Conservation (phyloP, 1,284 basidiomycete genomes). For the Farysia itapuensis region DNA sequence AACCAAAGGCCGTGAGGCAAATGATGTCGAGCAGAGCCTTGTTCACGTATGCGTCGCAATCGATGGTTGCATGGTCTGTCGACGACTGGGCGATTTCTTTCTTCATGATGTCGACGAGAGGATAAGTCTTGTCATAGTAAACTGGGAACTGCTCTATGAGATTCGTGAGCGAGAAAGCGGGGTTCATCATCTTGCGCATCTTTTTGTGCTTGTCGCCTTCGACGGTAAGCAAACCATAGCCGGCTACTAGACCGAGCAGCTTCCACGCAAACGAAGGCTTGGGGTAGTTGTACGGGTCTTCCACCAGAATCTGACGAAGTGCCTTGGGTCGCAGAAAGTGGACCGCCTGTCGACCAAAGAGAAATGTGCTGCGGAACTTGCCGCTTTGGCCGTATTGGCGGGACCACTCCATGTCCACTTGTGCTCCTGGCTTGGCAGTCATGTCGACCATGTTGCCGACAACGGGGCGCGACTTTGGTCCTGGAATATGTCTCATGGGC, state of each 20-base stretch:
- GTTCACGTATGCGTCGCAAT: constrained; percentile 41
- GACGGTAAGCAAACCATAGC: constrained; percentile 40
- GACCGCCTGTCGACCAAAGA: constrained; percentile 32
- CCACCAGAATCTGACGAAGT: constrained; percentile 35
- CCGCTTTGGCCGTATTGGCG: constrained; percentile 21
- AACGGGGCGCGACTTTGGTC: constrained; percentile 21
- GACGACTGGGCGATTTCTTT: constrained; percentile 24
- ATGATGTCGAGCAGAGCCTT: constrained; percentile 57
- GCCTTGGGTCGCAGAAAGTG: constrained; percentile 27
- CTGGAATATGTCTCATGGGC: constrained; percentile 30
- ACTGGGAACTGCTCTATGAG: constrained; percentile 43
- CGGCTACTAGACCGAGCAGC: constrained; percentile 33
- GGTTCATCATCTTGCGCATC: constrained; percentile 50
- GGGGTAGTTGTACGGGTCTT: constrained; percentile 36
- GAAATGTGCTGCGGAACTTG: constrained; percentile 19
- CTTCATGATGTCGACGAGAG: constrained; percentile 33
- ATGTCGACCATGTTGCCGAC: constrained; percentile 34
- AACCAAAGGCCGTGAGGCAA: constrained; percentile 46
- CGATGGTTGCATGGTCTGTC: constrained; percentile 31
- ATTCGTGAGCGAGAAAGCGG: constrained; percentile 42
- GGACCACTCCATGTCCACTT: constrained; percentile 21
- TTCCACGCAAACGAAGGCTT: constrained; percentile 33
- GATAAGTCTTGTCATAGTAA: constrained; percentile 43
- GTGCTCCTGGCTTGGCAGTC: constrained; percentile 16
- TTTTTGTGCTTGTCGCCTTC: constrained; percentile 43